These are phyloP conservation scores for Pyricularia grisea DNA, from an alignment of 2,329 filamentous ascomycete genomes.

Conservation along the genomic window DNA sequence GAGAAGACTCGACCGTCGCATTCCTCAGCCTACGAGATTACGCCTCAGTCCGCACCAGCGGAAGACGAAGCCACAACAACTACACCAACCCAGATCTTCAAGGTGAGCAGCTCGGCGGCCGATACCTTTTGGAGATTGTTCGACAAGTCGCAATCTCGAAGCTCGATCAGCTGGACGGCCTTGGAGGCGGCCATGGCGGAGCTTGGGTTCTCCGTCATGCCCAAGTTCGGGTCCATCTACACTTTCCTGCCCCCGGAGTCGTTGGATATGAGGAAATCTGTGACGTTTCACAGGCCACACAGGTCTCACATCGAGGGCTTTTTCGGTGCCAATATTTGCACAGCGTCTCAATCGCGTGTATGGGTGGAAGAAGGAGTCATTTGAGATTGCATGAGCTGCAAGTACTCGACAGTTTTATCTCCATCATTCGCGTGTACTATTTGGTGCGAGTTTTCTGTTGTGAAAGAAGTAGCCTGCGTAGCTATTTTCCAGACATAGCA, in stretches of 20 bases:
- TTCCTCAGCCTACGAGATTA: slow-evolving; percentile 21
- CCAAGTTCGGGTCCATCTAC: slow-evolving; percentile 31
- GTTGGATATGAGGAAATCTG: slow-evolving; percentile 15
- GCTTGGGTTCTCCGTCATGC: slow-evolving; percentile 28
- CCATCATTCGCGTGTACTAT: background rate
- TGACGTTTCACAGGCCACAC: slow-evolving; percentile 29
- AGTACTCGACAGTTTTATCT: no score
- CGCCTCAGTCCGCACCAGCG: background rate
- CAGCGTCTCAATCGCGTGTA: slow-evolving; percentile 23
- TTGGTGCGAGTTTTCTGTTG: background rate
- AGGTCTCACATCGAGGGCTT: slow-evolving; percentile 24
- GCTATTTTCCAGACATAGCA: background rate
- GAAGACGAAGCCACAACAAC: slow-evolving; percentile 2
- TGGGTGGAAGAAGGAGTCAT: slow-evolving; percentile 24
- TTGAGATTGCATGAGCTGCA: background rate
- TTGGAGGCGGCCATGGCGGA: slow-evolving; percentile 32
- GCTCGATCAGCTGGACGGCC: slow-evolving; percentile 22
- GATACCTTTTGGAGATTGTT: slow-evolving; percentile 28
- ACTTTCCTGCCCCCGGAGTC: slow-evolving; percentile 24
- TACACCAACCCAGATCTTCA: slow-evolving; percentile 13
- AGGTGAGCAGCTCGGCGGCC: slow-evolving; percentile 26
- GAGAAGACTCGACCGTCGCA: slow-evolving; percentile 32
- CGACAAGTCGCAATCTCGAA: slow-evolving; percentile 16
- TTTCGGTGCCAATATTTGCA: slow-evolving; percentile 16
- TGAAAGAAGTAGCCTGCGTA: background rate